These are phyloP conservation scores for Eucalyptus regnans DNA, from an alignment of 345 rosid genomes.

Conservation along the genomic window DNA sequence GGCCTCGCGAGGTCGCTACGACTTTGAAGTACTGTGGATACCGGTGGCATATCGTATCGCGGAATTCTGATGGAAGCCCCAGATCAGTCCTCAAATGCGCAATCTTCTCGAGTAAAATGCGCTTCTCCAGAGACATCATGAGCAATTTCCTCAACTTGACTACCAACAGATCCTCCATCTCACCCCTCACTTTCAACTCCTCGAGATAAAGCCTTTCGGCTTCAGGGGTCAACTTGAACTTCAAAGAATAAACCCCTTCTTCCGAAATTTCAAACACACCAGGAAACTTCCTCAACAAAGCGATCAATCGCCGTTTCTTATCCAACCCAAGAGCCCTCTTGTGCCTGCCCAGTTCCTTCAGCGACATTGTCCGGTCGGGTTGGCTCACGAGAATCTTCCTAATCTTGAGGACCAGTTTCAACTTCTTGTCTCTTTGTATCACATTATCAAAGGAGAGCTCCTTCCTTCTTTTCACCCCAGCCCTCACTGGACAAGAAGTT, in stretches of 20 bases:
- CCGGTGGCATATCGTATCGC: conserved; percentile 69
- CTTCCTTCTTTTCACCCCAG: conserved; percentile 91
- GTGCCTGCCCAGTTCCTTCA: conserved; percentile 58
- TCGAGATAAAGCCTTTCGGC: conserved; percentile 79
- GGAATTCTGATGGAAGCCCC: conserved; percentile 76
- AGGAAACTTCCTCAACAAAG: conserved; percentile 70
- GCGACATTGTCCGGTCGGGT: conserved; percentile 70
- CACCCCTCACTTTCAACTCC: conserved; percentile 66
- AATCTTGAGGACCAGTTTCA: conserved; percentile 61
- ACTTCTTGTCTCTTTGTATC: conserved; percentile 81
- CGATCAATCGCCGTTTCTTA: conserved; percentile 63
- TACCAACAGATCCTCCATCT: conserved; percentile 71
- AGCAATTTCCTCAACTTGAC: conserved; percentile 74
- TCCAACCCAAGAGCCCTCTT: conserved; percentile 68
- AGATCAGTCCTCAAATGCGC: conserved; percentile 74
- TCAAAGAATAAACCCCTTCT: conserved; percentile 66
- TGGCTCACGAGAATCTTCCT: conserved; percentile 81
- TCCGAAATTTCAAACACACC: conserved; percentile 81
- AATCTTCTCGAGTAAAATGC: conserved; percentile 71
- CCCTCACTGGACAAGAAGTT: conserved; percentile 55
- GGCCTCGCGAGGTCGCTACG: conserved; percentile 70
- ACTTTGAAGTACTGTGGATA: conserved; percentile 79
- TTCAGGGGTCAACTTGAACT: conserved; percentile 66
- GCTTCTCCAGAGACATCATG: conserved; percentile 87
- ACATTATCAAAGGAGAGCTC: conserved; percentile 83